Evolutionary conservation across 2,329 filamentous ascomycete genomes (phyloP), one percentile per base, ranked within the genome.

Genomic region (Penicillium hesseltinei): DNA sequence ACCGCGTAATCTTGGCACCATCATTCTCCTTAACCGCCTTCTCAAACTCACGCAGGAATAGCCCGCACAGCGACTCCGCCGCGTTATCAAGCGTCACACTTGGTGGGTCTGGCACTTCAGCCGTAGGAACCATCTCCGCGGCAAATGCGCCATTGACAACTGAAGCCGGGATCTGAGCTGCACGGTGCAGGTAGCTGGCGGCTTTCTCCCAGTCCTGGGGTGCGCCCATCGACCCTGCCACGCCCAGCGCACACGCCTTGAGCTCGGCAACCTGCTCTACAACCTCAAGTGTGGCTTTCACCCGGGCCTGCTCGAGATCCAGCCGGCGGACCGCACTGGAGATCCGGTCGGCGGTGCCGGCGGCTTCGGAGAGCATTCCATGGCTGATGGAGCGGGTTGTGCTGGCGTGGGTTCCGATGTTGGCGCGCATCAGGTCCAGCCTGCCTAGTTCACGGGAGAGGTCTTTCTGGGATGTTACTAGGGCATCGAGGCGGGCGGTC

Each of bases 151-250:
- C 91, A 64, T 89, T 84, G 50, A 92, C 82, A 50, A 99, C 93
- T 1, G 88, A 82, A 50, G 87, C 82, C 0, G 93, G 92, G 13
- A 99, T 87, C 64, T 89, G 87, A 59, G 87, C 87, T 7, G 94
- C 92, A 44, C 93, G 85, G 62, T 89, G 86, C 57, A 99, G 83
- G 74, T 97, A 97, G 46, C 84, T 89, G 2, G 94, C 94, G 4
- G 94, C 94, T 3, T 91, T 94, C 75, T 99, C 94, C 94, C 94
- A 99, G 78, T 99, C 94, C 75, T 99, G 94, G 42, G 94, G 91
- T 5, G 92, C 93, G 35, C 93, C 94, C 94, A 99, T 99, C 58
- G 90, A 95, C 19, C 92, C 94, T 27, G 93, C 88, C 11, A 97
- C 92, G 43, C 94, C 94, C 59, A 97, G 86, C 36, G 97, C 91